Base-by-base conservation (phyloP, 805 yeast species). In the Candida adriatica region DNA sequence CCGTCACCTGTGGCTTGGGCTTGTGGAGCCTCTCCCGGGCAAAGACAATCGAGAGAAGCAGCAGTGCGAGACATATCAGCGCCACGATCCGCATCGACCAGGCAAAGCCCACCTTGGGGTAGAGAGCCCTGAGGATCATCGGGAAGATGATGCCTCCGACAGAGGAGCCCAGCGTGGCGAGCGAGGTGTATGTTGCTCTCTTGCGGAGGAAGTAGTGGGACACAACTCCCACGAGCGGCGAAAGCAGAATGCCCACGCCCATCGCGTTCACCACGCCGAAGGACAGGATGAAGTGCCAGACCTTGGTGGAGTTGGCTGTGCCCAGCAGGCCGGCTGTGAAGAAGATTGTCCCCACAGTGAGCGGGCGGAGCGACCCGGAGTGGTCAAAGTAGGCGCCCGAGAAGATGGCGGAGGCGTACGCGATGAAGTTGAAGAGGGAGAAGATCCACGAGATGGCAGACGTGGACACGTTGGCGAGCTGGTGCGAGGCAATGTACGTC, bases 371-470 rank as follows among this genome's bases (percentile, higher is more conserved):
- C 5, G 76, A 61, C 5, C 88, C 88, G 34, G 67, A 67, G 33
- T 70, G 56, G 49, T 81, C 88, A 49, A 79, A 81, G 17, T 74
- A 51, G 4, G 75, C 69, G 15, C 79, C 87, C 3, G 72, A 64
- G 18, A 75, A 52, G 13, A 75, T 59, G 6, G 76, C 73, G 16
- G 70, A 60, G n/a, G 68, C 53, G 41, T 70, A 73, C 8, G 75
- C 62, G 23, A 75, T 50, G 8, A 73, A 64, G 35, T 71, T 55
- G 51, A 68, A 76, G 24, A 79, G 57, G 10, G 86, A 77, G 45
- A 79, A 79, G 34, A 79, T 72, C 85, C 85, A 76, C 1, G 83
- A 68, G 2, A 73, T 62, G 0, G 72, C 61, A 1, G 80, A 65
- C 0, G 73, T 61, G 6, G 69, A 55, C 2, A 65, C 63, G 19